phyloP scores from a whole-genome alignment of 2,329 filamentous ascomycete species.

The Talaromyces sp. region DNA sequence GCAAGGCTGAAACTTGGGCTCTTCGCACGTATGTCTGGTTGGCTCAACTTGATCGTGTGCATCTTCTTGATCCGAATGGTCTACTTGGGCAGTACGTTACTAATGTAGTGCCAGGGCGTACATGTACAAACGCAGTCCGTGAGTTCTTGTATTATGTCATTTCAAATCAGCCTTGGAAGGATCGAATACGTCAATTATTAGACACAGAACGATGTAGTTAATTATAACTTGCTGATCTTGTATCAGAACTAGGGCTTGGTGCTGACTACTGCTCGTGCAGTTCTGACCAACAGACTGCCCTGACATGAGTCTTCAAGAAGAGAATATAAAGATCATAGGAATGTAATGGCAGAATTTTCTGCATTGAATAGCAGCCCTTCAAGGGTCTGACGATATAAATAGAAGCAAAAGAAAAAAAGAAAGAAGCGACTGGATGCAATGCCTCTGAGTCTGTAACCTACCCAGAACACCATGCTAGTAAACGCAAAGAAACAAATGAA shows the following conservation, averaged over 20 bases:
- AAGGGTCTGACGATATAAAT: neutral
- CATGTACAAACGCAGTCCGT: neutral
- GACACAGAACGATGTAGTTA: neutral
- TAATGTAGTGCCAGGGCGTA: too few relatives aligned
- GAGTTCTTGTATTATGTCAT: neutral
- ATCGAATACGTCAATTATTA: neutral
- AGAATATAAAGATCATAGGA: neutral
- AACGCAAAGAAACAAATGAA: neutral
- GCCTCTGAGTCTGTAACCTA: neutral
- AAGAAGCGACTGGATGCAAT: neutral
- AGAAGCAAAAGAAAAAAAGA: neutral
- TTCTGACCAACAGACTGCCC: neutral
- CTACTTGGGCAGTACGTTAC: too few relatives aligned
- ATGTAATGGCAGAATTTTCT: neutral
- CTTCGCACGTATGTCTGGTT: too few relatives aligned
- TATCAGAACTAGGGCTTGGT: neutral
- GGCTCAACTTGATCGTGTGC: too few relatives aligned
- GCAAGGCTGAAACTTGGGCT: neutral
- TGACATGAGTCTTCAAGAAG: neutral
- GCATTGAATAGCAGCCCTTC: neutral
- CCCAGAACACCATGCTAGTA: conserved; percentile 6
- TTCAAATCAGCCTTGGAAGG: neutral
- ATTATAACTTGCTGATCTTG: neutral
- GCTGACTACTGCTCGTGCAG: neutral
- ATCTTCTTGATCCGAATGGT: too few relatives aligned